phyloP scores from a whole-genome alignment of 2,329 filamentous ascomycete species.

The Mariannaea sp. region DNA sequence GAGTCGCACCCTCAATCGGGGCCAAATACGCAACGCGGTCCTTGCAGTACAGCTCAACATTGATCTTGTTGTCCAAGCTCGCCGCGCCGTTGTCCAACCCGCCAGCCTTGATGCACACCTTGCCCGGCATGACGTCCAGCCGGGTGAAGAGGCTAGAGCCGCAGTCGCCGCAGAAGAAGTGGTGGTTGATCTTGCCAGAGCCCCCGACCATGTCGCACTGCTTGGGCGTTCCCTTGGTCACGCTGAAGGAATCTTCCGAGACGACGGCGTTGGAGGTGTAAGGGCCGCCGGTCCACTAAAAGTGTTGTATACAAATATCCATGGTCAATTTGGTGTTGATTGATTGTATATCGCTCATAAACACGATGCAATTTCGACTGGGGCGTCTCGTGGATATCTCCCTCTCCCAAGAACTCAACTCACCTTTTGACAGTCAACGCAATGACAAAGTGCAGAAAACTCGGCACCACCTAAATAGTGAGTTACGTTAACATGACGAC shows the following conservation, averaged over 20 bases:
- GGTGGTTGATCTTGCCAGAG: conserved; percentile 59
- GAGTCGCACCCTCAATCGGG: conserved; percentile 51
- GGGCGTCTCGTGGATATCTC: no score
- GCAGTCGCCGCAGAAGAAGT: conserved; percentile 59
- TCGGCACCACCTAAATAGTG: conserved; percentile 50
- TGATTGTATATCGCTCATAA: no score
- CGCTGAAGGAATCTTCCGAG: conserved; percentile 50
- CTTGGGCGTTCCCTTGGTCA: conserved; percentile 56
- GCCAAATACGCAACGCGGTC: conserved; percentile 52
- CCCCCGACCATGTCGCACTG: conserved; percentile 52
- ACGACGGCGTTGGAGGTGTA: conserved; percentile 61
- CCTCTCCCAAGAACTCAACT: no score
- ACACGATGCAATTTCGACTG: no score
- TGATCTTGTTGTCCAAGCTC: conserved; percentile 48
- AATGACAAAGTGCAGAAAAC: conserved; percentile 56
- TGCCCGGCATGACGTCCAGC: conserved; percentile 57
- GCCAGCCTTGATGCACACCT: conserved; percentile 57
- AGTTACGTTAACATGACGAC: no score
- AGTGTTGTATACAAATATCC: background rate
- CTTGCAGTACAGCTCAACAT: conserved; percentile 58
- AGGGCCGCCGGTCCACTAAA: conserved; percentile 55
- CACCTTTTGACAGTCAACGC: conserved; percentile 60
- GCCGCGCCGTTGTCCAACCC: conserved; percentile 54
- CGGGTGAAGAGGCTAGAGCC: conserved; percentile 57
- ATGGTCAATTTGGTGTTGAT: no score